Evolutionary conservation across 2,329 filamentous ascomycete genomes (phyloP), one percentile per base, ranked within the genome.

Genomic region (Endoconidiophora laricicola): DNA sequence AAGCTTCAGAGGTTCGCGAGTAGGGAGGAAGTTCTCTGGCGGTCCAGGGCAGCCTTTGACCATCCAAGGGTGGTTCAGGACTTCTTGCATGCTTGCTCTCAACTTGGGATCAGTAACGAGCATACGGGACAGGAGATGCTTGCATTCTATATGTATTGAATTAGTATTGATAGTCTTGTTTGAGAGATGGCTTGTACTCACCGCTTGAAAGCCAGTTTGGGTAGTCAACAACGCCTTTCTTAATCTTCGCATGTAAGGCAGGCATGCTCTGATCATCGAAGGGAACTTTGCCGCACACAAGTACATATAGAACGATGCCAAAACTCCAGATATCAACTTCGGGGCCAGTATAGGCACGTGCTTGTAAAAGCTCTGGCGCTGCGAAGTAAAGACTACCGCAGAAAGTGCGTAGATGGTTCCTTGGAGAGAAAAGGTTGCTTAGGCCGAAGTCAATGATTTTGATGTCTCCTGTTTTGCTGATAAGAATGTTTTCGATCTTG

Each of bases 251-350:
- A 66, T 98, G 91, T 45, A 98, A 71, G 55, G 94, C 88, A 36
- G 90, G 91, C 87, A 98, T 98, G 68, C 88, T 95, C 67, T 98
- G 91, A 61, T 98, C 91, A 62, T 98, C 91, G 60, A 98, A 98
- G 0, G 91, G 91, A 3, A 98, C 91, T 65, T 96, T 96, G 48
- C 91, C 91, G 61, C 91, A 96, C 3, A 96, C 91, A 54, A 98
- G 67, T 52, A 98, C 91, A 59, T 96, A 98, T 12, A 98, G 74
- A 10, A 98, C 91, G 58, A 98, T 95, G 20, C 91, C 91, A 65
- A 96, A 96, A 67, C 91, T 96, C 91, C 91, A 98, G 1, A 96
- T 78, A 61, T 98, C 91, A 24, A 98, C 91, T 62, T 98, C 91
- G 0, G 91, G 91, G 0, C 91, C 91, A 1, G 86, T 94, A 61